Percentiles rank a stretch among this genome's conserved stretches.
Conservation (phyloP, 805 yeast species). For the Jamesozyma jinghongensis region DNA sequence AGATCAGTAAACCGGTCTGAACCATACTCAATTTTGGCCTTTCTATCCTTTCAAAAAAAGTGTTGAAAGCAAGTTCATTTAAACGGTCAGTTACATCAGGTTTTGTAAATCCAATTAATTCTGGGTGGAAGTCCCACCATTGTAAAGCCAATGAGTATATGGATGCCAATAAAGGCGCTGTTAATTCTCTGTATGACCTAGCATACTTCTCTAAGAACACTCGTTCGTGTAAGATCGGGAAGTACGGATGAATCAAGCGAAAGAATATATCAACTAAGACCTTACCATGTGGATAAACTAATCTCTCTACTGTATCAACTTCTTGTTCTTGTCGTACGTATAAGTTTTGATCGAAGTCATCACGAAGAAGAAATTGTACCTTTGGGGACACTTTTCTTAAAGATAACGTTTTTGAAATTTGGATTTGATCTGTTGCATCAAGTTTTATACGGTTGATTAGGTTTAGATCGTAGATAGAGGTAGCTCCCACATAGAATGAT, state of each 20-base stretch:
- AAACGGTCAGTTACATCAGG: constrained; percentile 63
- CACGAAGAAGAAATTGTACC: constrained; percentile 68
- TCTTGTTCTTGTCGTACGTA: constrained; percentile 63
- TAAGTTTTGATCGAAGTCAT: constrained; percentile 66
- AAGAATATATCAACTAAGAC: constrained; percentile 72
- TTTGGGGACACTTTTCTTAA: constrained; percentile 71
- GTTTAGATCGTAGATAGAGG: constrained; percentile 70
- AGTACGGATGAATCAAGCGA: constrained; percentile 79
- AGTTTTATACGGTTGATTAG: constrained; percentile 55
- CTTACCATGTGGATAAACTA: constrained; percentile 90
- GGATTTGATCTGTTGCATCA: constrained; percentile 73
- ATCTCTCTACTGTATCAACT: constrained; percentile 73
- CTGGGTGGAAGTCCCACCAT: constrained; percentile 81
- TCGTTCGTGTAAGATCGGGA: constrained; percentile 83
- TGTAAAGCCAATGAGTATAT: constrained; percentile 82
- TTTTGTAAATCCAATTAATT: constrained; percentile 61
- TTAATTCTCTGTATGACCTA: constrained; percentile 82
- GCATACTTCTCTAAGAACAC: constrained; percentile 87
- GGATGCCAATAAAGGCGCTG: constrained; percentile 85
- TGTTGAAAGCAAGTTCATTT: constrained; percentile 55
- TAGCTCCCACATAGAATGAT: constrained; percentile 80
- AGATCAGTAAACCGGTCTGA: constrained; percentile 73
- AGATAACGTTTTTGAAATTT: constrained; percentile 53
- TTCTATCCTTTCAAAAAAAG: constrained; percentile 64
- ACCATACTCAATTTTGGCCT: constrained; percentile 87